phyloP scores from a whole-genome alignment of 2,329 filamentous ascomycete species.

The Calonectria montana region DNA sequence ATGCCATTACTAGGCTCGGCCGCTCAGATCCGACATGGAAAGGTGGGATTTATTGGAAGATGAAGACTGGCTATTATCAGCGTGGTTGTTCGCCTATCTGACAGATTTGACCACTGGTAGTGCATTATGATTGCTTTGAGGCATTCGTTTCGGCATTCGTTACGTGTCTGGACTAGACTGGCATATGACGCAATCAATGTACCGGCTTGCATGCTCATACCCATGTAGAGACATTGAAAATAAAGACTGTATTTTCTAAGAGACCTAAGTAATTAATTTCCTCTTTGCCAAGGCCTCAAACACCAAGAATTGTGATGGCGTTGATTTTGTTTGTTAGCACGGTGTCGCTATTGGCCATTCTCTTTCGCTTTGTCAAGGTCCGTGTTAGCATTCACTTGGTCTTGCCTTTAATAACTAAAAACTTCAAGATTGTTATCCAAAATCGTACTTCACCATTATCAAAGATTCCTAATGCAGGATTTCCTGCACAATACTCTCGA shows the following conservation, averaged over 20 bases:
- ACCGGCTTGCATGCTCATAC: background rate
- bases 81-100: background rate
- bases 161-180: background rate
- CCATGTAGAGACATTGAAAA: background rate
- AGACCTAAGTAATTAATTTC: too few species aligned
- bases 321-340: background rate
- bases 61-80: background rate
- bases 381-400: background rate
- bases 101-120: background rate
- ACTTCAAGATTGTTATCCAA: background rate
- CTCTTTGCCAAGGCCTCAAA: background rate
- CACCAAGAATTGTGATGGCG: background rate
- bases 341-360: background rate
- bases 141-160: background rate
- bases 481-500: conserved; percentile 34
- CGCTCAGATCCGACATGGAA: background rate
- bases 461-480: conserved; percentile 33
- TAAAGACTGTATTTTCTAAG: background rate
- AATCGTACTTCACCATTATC: conserved; percentile 27
- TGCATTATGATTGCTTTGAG: background rate
- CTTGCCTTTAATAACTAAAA: background rate
- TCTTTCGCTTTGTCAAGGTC: background rate
- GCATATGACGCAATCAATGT: background rate
- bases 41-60: background rate
- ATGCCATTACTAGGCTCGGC: conserved; percentile 4